A percentile compares a stretch with the other conserved stretches of the same genome.
These are phyloP conservation scores for Iris pallida DNA, from an alignment of 116 monocot species.

Conservation along the genomic window DNA sequence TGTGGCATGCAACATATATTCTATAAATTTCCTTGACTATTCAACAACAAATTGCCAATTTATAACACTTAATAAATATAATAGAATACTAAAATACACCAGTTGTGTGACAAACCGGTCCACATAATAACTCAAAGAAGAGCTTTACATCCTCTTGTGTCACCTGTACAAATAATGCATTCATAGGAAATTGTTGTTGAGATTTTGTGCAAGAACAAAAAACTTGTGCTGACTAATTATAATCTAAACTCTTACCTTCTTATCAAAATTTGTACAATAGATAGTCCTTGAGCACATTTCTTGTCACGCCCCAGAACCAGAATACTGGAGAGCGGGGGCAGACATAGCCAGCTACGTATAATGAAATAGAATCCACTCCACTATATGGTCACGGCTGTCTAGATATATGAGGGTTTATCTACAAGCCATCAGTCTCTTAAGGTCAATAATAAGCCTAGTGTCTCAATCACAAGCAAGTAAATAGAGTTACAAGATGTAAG, in stretches of 20 bases:
- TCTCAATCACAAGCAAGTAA: no score
- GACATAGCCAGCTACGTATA: no score
- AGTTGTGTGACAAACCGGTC: conserved; percentile 49
- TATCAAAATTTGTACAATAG: conserved; percentile 98
- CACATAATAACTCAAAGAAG: conserved; percentile 81
- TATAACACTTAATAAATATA: neutral
- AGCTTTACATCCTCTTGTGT: conserved; percentile 68
- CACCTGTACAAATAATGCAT: conserved; percentile 36
- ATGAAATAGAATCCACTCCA: no score
- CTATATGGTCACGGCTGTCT: no score
- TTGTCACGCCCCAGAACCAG: no score
- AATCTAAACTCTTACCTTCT: conserved; percentile 44
- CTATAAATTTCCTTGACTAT: neutral
- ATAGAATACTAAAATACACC: neutral
- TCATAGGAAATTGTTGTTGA: neutral
- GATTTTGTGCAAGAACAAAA: neutral
- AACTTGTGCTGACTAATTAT: neutral
- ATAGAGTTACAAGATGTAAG: no score
- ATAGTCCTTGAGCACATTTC: conserved; percentile 83
- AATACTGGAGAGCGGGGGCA: no score
- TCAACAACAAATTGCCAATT: neutral
- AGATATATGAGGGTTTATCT: no score
- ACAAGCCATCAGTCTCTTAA: no score
- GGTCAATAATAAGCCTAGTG: no score
- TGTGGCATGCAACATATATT: conserved; percentile 14